These are phyloP conservation scores for Echium plantagineum DNA, from an alignment of 257 asterid genomes.

Conservation along the genomic window DNA sequence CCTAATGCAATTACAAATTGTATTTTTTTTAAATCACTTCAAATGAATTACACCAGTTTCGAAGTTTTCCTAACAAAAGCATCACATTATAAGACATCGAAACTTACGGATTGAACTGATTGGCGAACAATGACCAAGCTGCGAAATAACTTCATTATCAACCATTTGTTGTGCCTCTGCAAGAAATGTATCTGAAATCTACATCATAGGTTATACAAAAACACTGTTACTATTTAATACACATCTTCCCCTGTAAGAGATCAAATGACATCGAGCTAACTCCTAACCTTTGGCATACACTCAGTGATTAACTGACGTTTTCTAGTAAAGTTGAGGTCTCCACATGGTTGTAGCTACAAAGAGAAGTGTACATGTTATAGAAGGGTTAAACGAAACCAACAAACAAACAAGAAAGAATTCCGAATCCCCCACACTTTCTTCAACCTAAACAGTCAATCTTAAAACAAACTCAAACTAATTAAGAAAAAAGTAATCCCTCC, in stretches of 20 bases:
- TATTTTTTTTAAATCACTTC: no score
- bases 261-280: slow-evolving; percentile 8
- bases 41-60: no score
- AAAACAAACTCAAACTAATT: no score
- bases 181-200: slow-evolving; percentile 35
- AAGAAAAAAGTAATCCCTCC: no score
- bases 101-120: not conserved
- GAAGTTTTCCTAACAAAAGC: not conserved
- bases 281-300: slow-evolving; percentile 50
- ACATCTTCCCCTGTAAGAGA: slow-evolving; percentile 4
- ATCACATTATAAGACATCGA: not conserved
- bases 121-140: not conserved
- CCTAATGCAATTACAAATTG: not conserved
- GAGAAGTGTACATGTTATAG: slow-evolving; percentile 4
- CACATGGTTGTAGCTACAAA: slow-evolving; percentile 45
- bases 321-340: slow-evolving; percentile 35
- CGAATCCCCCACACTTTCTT: no score
- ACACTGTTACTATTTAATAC: slow-evolving; percentile 10
- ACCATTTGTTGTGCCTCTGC: slow-evolving; percentile 26
- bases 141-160: slow-evolving; percentile 28
- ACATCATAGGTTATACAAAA: slow-evolving; percentile 8
- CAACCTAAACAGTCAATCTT: no score
- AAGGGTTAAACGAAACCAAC: not conserved
- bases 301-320: slow-evolving; percentile 55
- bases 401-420: no score